These are phyloP conservation scores for Diaporthe citriasiana DNA, from an alignment of 2,329 filamentous ascomycete genomes.

Conservation along the genomic window DNA sequence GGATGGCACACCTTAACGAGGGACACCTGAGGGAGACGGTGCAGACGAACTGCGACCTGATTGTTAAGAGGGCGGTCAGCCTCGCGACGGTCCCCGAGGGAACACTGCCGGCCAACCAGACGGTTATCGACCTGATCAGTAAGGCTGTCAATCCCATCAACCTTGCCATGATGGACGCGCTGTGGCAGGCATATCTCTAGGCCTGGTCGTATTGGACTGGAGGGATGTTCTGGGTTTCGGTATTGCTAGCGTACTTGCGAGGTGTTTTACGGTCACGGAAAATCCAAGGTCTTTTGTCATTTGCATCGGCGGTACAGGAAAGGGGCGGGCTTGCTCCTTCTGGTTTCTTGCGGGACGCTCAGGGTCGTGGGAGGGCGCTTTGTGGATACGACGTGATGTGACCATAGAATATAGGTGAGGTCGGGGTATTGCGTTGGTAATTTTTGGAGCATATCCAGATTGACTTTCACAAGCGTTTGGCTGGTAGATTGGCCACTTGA, in stretches of 20 bases:
- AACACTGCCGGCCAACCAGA: constrained; percentile 95
- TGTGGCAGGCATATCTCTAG: constrained; percentile 98
- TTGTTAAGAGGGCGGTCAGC: constrained; percentile 90
- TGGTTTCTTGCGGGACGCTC: background rate
- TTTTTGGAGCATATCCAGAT: constrained; percentile 34
- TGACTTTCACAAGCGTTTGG: background rate
- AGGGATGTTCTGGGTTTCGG: background rate
- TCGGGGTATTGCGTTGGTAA: constrained; percentile 2
- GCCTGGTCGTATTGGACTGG: background rate
- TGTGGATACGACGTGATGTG: constrained; percentile 8
- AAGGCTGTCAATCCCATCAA: constrained; percentile 93
- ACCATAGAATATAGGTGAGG: background rate
- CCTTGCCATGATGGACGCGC: constrained; percentile 86
- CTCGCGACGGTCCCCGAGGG: constrained; percentile 83
- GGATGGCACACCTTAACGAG: constrained; percentile 70
- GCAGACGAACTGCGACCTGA: constrained; percentile 83
- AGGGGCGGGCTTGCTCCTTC: background rate
- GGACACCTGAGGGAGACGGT: constrained; percentile 76
- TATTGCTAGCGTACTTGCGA: background rate
- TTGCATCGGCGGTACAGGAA: background rate
- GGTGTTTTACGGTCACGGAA: constrained; percentile 23
- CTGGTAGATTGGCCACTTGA: background rate
- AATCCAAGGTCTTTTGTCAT: background rate
- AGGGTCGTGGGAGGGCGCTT: background rate
- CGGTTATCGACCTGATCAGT: constrained; percentile 94